Evolutionary conservation across 345 rosid genomes (phyloP).

Genomic region (Gynandropsis gynandra): DNA sequence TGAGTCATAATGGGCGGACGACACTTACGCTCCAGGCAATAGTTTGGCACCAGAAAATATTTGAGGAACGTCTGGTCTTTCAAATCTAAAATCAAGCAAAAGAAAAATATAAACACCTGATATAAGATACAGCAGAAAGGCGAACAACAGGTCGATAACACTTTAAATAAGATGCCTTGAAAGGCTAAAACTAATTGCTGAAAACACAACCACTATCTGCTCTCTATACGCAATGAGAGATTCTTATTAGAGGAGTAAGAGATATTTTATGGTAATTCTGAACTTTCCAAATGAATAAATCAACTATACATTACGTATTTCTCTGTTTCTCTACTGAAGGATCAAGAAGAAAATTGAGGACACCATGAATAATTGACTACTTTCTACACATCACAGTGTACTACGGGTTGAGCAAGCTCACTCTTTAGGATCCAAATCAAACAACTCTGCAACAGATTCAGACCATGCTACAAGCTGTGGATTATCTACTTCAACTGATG

Average conservation of each 20-base stretch:
- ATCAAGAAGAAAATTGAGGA: too few relatives aligned
- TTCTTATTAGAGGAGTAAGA: too few relatives aligned
- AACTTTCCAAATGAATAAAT: neutral
- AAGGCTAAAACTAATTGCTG: neutral
- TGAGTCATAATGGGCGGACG: slow-evolving; percentile 7
- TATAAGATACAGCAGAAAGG: slow-evolving; percentile 5
- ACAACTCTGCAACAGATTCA: slow-evolving; percentile 65
- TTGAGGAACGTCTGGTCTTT: slow-evolving; percentile 78
- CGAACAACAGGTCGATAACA: neutral
- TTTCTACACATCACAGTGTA: slow-evolving; percentile 6
- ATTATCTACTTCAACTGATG: slow-evolving; percentile 80
- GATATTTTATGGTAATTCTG: too few relatives aligned
- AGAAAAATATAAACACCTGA: slow-evolving; percentile 2
- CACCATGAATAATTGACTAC: too few relatives aligned
- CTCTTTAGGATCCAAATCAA: slow-evolving; percentile 88
- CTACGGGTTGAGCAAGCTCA: slow-evolving; percentile 31
- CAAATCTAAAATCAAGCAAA: slow-evolving; percentile 46
- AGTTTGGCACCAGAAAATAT: slow-evolving; percentile 67
- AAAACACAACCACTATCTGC: neutral
- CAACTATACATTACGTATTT: neutral
- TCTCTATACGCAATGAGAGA: too few relatives aligned
- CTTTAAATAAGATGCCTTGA: too few relatives aligned
- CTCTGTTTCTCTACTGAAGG: too few relatives aligned
- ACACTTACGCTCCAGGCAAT: slow-evolving; percentile 68
- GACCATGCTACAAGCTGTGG: slow-evolving; percentile 97